Conservation (phyloP, 2,329 filamentous ascomycete species). For the Coniosporium tulheliwenetii region DNA sequence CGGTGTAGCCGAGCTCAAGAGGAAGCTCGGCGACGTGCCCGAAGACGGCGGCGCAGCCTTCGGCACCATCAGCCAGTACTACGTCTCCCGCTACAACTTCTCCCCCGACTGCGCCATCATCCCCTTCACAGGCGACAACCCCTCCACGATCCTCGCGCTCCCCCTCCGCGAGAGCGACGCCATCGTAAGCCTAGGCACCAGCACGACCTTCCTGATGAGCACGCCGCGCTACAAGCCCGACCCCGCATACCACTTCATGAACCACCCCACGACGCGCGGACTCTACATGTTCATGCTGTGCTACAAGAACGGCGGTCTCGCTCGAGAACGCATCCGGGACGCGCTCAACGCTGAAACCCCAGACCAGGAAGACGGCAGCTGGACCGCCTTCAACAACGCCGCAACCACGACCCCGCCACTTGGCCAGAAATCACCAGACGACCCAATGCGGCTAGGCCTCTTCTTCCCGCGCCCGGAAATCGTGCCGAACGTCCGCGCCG, state of each 20-base stretch:
- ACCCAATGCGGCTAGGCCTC: conserved; percentile 70
- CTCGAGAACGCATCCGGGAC: conserved; percentile 80
- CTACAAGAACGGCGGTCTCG: conserved; percentile 95
- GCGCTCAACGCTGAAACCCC: conserved; percentile 44
- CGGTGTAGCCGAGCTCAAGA: conserved; percentile 48
- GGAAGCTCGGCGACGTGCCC: conserved; percentile 67
- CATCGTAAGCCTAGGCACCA: conserved; percentile 88
- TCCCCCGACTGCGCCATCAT: conserved; percentile 56
- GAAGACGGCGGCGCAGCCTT: conserved; percentile 68
- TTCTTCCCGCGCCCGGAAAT: conserved; percentile 94
- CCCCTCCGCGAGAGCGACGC: conserved; percentile 78
- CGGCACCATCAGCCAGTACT: conserved; percentile 65
- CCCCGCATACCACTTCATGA: conserved; percentile 92
- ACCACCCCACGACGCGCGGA: conserved; percentile 78
- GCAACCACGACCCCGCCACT: conserved; percentile 55
- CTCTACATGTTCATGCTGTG: conserved; percentile 99
- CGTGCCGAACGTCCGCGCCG: conserved; percentile 75
- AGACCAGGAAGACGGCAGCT: conserved; percentile 36
- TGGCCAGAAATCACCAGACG: conserved; percentile 37
- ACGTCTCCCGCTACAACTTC: conserved; percentile 65
- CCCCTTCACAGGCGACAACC: conserved; percentile 92
- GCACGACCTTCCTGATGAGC: conserved; percentile 94
- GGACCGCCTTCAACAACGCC: conserved; percentile 66
- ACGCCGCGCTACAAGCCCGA: conserved; percentile 84
- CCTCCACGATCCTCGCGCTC: conserved; percentile 80